Evolutionary conservation across 2,329 filamentous ascomycete species (phyloP).

Genomic region (Cytospora schulzeri): DNA sequence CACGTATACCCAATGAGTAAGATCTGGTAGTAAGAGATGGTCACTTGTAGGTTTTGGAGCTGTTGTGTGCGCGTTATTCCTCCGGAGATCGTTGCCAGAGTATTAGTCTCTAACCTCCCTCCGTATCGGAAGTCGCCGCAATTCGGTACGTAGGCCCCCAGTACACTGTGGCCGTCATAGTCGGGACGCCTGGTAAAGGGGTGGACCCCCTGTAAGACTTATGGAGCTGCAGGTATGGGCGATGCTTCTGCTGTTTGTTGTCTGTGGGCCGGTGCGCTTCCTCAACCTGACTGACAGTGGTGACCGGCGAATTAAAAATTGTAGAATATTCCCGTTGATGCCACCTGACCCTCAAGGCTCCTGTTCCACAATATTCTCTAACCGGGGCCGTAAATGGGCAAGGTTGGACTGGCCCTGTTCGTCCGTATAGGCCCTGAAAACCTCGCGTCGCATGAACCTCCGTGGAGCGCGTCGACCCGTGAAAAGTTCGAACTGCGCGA

Average conservation of each 20-base stretch:
- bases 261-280: not conserved
- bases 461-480: constrained; percentile 72
- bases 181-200: not conserved
- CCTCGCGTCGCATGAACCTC: constrained; percentile 69
- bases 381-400: constrained; percentile 43
- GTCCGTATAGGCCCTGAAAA: constrained; percentile 50
- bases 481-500: constrained; percentile 81
- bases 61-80: not conserved
- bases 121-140: not conserved
- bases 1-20: not conserved
- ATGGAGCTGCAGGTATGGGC: not conserved
- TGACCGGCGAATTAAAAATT: not conserved
- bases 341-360: constrained; percentile 38
- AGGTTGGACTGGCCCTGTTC: constrained; percentile 44
- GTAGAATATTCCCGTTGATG: not conserved
- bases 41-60: not conserved
- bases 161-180: not conserved
- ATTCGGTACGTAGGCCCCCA: not conserved
- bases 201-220: not conserved
- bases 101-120: not conserved
- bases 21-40: not conserved
- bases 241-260: not conserved
- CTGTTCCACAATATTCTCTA: constrained; percentile 44
- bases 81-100: not conserved
- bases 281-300: not conserved